Evolutionary conservation across 1,139 yeast genomes (phyloP), one percentile per base, ranked within the genome.

Genomic region (Wickerhamomyces sp.): DNA sequence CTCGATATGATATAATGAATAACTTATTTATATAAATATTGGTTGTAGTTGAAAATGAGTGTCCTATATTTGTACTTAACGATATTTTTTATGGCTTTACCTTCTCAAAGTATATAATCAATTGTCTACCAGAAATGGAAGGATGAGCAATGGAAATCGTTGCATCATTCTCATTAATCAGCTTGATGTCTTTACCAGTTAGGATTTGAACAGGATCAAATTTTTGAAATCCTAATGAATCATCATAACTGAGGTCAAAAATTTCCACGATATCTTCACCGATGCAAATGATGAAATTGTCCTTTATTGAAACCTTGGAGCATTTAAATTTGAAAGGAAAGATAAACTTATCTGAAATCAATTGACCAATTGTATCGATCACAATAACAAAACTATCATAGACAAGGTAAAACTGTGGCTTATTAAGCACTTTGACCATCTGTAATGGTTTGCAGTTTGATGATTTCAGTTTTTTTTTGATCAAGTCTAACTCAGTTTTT

Each of bases 341-440:
- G 34, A 81, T 72, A 34, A 79, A 71, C 18, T 71, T 52, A 39
- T 59, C 66, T 31, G 86, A 68, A 8, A 81, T 74, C 39, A 86
- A 66, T 49, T 75, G 75, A 2, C 95, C 95, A 42, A 73, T 72
- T 48, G 78, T 77, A 61, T 85, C 84, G 48, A 84, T 75, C 52
- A 82, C 83, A 3, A 89, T 69, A 3, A 89, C 93, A 60, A 84
- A 81, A 47, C 83, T 83, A 49, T 78, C 84, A 65, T 86, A 89
- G 36, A 86, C 85, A 43, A 87, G 65, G 8, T 88, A 62, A 46
- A 82, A 78, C 43, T 76, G 78, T 36, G 69, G 63, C 45, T 76
- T 72, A 38, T 78, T 78, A 23, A 73, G 63, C 44, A 81, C 71
- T 58, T 82, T 74, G 65, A 77, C 80, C 78, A 86, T 72, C 38